A percentile compares a stretch with the other conserved stretches of the same genome.
Conservation (phyloP, 768 basidiomycete genomes). For the Nevesoporus exiguus region DNA sequence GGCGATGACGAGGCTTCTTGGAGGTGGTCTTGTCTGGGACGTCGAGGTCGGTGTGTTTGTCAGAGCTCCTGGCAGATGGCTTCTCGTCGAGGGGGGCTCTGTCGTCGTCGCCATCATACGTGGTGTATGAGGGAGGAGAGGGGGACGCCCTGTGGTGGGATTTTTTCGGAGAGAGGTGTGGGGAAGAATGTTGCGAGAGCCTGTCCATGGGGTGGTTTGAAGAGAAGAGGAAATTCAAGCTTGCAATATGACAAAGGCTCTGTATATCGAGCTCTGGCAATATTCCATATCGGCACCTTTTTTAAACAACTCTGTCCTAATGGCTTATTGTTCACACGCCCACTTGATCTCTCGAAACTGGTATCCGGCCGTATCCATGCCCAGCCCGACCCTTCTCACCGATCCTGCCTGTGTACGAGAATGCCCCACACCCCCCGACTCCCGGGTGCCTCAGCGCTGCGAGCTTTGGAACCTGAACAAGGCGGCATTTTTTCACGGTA, state of each 20-base stretch:
- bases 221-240: conserved; percentile 33
- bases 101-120: conserved; percentile 24
- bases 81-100: conserved; percentile 22
- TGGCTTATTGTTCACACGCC: conserved; percentile 29
- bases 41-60: conserved; percentile 26
- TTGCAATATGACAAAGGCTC: conserved; percentile 38
- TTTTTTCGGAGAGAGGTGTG: conserved; percentile 13
- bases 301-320: conserved; percentile 33
- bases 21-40: conserved; percentile 20
- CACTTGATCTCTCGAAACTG: conserved; percentile 4
- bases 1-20: conserved; percentile 80
- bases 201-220: conserved; percentile 27
- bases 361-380: neutral
- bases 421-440: neutral
- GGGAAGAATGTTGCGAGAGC: conserved; percentile 10
- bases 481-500: conserved; percentile 5
- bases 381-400: neutral
- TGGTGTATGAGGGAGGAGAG: conserved; percentile 5
- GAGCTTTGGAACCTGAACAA: neutral
- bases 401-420: neutral
- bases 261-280: conserved; percentile 38
- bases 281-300: conserved; percentile 39
- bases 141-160: conserved; percentile 12
- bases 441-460: neutral
- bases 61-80: conserved; percentile 19